Percentiles rank a stretch among this genome's conserved stretches.
Conservation (phyloP, 2,329 filamentous ascomycete genomes). For the Fusarium coicis region DNA sequence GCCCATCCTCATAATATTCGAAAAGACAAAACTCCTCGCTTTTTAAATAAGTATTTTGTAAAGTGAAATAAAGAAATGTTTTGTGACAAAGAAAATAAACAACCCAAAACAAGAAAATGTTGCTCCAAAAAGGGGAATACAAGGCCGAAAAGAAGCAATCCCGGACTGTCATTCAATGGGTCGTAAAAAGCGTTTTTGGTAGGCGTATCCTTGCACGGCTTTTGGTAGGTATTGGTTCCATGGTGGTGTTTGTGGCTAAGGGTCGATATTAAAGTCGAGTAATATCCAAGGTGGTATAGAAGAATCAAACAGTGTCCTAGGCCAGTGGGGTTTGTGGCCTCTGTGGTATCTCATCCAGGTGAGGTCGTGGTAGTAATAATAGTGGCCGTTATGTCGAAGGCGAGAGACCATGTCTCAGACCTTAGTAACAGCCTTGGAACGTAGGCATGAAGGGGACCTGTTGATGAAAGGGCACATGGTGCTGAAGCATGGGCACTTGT, state of each 20-base stretch:
- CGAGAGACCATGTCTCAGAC: background rate
- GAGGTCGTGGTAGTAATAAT: constrained; percentile 16
- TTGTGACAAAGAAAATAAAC: constrained; percentile 32
- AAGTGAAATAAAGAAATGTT: background rate
- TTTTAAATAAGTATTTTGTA: constrained; percentile 35
- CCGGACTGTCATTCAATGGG: constrained; percentile 42
- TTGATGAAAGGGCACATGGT: constrained; percentile 62
- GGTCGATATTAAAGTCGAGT: constrained; percentile 40
- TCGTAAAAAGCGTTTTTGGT: constrained; percentile 39
- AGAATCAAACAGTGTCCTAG: constrained; percentile 35
- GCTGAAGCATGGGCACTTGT: constrained; percentile 59
- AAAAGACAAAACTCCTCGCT: constrained; percentile 46
- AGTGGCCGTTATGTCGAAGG: background rate
- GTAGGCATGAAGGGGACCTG: constrained; percentile 63
- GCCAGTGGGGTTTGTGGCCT: constrained; percentile 21
- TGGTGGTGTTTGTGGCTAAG: constrained; percentile 16
- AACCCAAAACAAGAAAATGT: constrained; percentile 8
- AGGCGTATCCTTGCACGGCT: constrained; percentile 39
- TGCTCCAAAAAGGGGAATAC: constrained; percentile 32
- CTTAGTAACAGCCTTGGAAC: constrained; percentile 62
- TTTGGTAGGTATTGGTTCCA: constrained; percentile 19
- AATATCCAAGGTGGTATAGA: constrained; percentile 29
- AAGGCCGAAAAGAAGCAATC: constrained; percentile 38
- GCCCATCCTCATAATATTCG: constrained; percentile 43
- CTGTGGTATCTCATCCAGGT: constrained; percentile 35